phyloP scores from a whole-genome alignment of 805 yeast genomes.

The Starmerella bombicola region DNA sequence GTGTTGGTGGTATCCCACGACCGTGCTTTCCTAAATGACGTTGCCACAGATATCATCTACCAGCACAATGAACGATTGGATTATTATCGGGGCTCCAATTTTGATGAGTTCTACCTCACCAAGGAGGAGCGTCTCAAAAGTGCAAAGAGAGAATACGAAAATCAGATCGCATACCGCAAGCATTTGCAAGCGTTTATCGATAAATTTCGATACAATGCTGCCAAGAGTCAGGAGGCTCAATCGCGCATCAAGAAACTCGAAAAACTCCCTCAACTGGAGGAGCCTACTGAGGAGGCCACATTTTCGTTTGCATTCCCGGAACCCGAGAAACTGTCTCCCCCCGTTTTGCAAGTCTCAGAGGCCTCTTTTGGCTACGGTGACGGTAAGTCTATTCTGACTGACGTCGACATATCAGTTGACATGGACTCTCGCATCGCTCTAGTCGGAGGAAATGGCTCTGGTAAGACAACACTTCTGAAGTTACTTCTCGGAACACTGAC shows the following conservation, averaged over 20 bases:
- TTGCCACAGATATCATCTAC: conserved; percentile 94
- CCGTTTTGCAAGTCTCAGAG: conserved; percentile 74
- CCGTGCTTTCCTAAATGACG: conserved; percentile 91
- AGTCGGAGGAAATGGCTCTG: conserved; percentile 99
- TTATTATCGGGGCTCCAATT: conserved; percentile 81
- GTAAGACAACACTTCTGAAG: conserved; percentile 90
- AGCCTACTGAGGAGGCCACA: conserved; percentile 84
- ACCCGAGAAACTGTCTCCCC: conserved; percentile 86
- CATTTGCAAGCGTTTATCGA: conserved; percentile 92
- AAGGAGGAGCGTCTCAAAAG: conserved; percentile 90
- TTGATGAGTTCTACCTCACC: conserved; percentile 84
- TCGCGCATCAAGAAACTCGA: conserved; percentile 94
- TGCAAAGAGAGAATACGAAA: conserved; percentile 89
- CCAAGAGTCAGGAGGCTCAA: conserved; percentile 94
- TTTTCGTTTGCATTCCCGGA: conserved; percentile 88
- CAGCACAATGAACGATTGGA: conserved; percentile 96
- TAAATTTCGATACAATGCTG: conserved; percentile 94
- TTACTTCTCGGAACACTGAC: conserved; percentile 63
- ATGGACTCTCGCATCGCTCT: conserved; percentile 90
- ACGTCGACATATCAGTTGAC: conserved; percentile 83
- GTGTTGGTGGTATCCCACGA: conserved; percentile 96
- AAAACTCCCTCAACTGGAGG: conserved; percentile 80
- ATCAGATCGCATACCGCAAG: conserved; percentile 89
- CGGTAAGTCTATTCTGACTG: conserved; percentile 39
- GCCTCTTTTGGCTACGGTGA: conserved; percentile 78